Base-by-base conservation (phyloP, 441 rosid species). In the Euphorbia corollata region DNA sequence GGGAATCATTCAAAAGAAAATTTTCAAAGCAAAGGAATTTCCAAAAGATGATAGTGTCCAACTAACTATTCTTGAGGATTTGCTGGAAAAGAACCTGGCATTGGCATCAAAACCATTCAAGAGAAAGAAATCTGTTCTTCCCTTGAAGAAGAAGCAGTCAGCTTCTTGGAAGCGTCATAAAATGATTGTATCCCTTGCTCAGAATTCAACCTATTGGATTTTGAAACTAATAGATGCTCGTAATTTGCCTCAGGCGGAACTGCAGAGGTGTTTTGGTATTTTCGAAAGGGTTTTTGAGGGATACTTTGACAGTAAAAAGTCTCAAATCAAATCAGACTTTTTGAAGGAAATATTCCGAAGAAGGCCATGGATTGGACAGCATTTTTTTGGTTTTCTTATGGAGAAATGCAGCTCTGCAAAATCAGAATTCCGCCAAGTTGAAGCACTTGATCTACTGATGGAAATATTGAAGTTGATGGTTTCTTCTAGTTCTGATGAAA, bases 81-180 rank as follows among this genome's bases (percentile, higher is more conserved):
- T 36, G 41, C 41, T 36, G 7, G 41, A 36, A 36, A 88, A 75
- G 83, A 88, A 83, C 78, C 70, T 91, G 39, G 89, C 88, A 76
- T 81, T 87, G 79, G 98, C 92, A 50, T 89, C 97, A 36, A 94
- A 82, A 78, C 91, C 96, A 43, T 91, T 94, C 77, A 94, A 91
- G 81, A 83, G 80, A 69, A 94, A 87, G 82, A 87, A 87, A 78
- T 80, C 90, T 56, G 81, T 78, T 18, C 72, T 71, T 63, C 79
- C 84, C 65, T 81, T 94, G 61, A 84, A 85, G 86, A 86, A 83
- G 79, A 86, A 89, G 83, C 90, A 81, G 57, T 85, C 88, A 41
- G 85, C 97, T 64, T 78, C 87, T 1, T 75, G 75, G 86, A 88
- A 81, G 78, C 82, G 97, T 39, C 81, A 87, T 78, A 89, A 83